Evolutionary conservation across 2,329 filamentous ascomycete genomes (phyloP), one percentile per base, ranked within the genome.

Genomic region (Teratosphaeriaceae sp.): DNA sequence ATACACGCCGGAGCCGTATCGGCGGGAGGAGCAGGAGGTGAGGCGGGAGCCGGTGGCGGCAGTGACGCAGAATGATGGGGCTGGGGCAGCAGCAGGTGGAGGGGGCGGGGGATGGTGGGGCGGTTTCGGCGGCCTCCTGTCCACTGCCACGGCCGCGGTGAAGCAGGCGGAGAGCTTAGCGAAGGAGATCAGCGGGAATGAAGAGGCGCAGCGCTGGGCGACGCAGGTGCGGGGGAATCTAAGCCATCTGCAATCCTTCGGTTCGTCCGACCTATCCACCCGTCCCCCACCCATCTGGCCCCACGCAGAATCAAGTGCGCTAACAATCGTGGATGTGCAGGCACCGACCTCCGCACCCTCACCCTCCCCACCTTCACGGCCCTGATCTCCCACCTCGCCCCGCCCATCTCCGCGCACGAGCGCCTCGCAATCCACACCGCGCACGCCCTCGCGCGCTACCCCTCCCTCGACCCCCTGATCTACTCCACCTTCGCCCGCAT

Each of bases 381-480:
- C 60, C 84, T 98, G 58, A 79, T 98, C 49, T 87, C 97, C 65
- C 96, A 89, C 20, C 82, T 98, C 51, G 92, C 92, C 0, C 92
- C 92, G 35, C 92, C 92, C 9, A 98, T 98, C 60, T 89, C 88
- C 43, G 92, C 90, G 7, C 92, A 98, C 68, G 92, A 98, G 69
- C 86, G 90, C 38, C 84, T 98, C 6, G 85, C 94, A 58, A 97
- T 98, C 57, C 92, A 98, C 70, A 94, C 92, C 51, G 95, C 90
- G 7, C 92, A 98, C 71, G 92, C 97, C 65, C 79, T 98, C 33
- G 82, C 88, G 54, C 88, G 88, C 54, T 98, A 98, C 64, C 92
- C 92, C 2, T 90, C 88, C 15, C 80, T 98, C 55, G 90, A 97
- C 62, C 88, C 90, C 15, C 77, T 96, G 42, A 87, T 97, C 56